Evolutionary conservation across 2,329 filamentous ascomycete genomes (phyloP), one percentile per base, ranked within the genome.

Genomic region (Fusarium subglutinans): DNA sequence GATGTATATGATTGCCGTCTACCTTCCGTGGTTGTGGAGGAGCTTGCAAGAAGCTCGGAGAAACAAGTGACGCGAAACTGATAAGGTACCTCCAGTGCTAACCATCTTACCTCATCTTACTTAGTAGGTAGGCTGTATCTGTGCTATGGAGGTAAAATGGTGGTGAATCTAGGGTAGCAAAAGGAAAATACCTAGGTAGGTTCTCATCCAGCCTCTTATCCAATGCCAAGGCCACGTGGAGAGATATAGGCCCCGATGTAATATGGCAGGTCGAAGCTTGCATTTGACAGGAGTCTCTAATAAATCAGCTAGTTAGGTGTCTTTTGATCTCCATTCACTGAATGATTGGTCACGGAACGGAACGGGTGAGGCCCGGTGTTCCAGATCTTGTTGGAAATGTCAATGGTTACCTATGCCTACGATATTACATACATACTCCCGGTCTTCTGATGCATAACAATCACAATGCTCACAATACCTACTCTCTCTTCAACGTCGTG

Each of bases 151-250:
- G 53, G 22, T n/a, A 24, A 18, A 18, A 22, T 12, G 17, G 28
- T 20, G 33, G 20, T 51, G 35, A 28, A 35, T 51, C 38, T 67
- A 62, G 63, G 51, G 57, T 68, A 58, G 41, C 26, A 30, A 51
- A 10, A 28, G 14, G 12, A 35, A 37, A 26, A 58, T 10, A 37
- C 28, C 48, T 48, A 33, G 28, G 28, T 50, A 24, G 28, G 15
- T 33, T 33, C 18, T 53, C n/a, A 24, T 61, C 60, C 24, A 37
- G 41, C 51, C 72, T 69, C 33, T 54, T 58, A 41, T 68, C 76
- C 76, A 78, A 69, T 77, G 66, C 70, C 57, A 63, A 45, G 68
- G 64, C 76, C 75, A 78, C 75, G 76, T 78, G 76, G 75, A 76
- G 37, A 44, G 38, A 47, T 40, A 40, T 38, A 59, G 53, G 44